Evolutionary conservation across 2,329 filamentous ascomycete genomes (phyloP).

Genomic region (Arthrinium phaeospermum): DNA sequence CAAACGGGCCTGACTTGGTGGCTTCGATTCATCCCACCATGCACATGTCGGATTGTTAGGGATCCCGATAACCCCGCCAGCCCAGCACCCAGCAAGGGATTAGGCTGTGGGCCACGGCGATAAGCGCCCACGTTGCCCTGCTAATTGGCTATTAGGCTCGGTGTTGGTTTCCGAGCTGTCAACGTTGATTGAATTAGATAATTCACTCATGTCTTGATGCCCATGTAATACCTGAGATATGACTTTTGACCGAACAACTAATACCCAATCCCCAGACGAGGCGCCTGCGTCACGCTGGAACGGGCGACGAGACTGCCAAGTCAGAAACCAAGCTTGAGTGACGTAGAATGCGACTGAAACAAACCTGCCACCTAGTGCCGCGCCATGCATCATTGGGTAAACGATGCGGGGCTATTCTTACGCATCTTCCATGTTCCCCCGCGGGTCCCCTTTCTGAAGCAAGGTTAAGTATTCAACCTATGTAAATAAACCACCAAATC

Average conservation of each 20-base stretch:
- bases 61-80: conserved; percentile 1
- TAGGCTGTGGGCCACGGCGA: neutral
- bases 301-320: neutral
- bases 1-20: neutral
- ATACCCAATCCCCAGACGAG: neutral
- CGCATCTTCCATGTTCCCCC: neutral
- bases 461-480: neutral
- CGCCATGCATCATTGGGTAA: conserved; percentile 8
- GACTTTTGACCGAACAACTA: neutral
- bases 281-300: neutral
- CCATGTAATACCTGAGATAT: neutral
- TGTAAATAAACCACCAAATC: conserved; percentile 1
- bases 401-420: conserved; percentile 4
- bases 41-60: neutral
- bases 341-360: neutral
- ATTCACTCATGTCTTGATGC: neutral
- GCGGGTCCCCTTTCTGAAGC: neutral
- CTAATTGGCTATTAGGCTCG: neutral
- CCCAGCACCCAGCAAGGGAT: conserved; percentile 12
- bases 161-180: neutral
- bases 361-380: neutral
- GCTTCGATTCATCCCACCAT: conserved; percentile 2
- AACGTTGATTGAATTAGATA: neutral
- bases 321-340: neutral
- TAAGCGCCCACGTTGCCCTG: conserved; percentile 1